A percentile compares a stretch with the other conserved stretches of the same genome.
These are phyloP conservation scores for Ophiocordyceps robertsii DNA, from an alignment of 2,329 filamentous ascomycete genomes.

Conservation along the genomic window DNA sequence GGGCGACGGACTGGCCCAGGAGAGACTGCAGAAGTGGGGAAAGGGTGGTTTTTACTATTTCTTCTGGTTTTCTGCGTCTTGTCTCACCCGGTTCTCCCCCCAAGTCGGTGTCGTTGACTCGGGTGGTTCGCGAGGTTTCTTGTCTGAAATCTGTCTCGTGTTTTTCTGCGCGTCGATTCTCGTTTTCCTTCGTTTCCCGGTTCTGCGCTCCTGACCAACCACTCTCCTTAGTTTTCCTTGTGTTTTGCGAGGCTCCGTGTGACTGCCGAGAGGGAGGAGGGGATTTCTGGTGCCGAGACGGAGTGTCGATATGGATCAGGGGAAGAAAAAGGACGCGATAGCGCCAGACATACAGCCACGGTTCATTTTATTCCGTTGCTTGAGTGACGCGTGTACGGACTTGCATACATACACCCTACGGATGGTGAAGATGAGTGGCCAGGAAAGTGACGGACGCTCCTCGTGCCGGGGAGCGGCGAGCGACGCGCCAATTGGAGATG, in stretches of 20 bases:
- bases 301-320: slow-evolving; percentile 1
- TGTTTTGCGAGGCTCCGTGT: neutral
- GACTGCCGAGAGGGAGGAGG: neutral
- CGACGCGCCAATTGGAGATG: neutral
- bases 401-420: too few species aligned
- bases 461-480: too few species aligned
- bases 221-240: slow-evolving; percentile 1
- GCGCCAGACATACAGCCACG: slow-evolving; percentile 3
- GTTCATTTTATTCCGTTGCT: neutral
- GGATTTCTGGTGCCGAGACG: neutral
- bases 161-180: slow-evolving; percentile 2
- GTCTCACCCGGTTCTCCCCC: neutral
- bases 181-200: neutral
- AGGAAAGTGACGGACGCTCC: too few species aligned
- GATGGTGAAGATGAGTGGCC: too few species aligned
- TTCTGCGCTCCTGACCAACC: neutral
- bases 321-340: neutral
- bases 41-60: neutral
- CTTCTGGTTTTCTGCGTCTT: slow-evolving; percentile 1
- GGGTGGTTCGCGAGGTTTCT: neutral
- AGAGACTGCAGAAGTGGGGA: neutral
- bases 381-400: too few species aligned
- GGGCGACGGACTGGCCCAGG: neutral
- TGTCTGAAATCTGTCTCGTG: neutral
- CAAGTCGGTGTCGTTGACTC: neutral